Evolutionary conservation across 768 basidiomycete genomes (phyloP).

Genomic region (Psilocybe subaeruginosa): DNA sequence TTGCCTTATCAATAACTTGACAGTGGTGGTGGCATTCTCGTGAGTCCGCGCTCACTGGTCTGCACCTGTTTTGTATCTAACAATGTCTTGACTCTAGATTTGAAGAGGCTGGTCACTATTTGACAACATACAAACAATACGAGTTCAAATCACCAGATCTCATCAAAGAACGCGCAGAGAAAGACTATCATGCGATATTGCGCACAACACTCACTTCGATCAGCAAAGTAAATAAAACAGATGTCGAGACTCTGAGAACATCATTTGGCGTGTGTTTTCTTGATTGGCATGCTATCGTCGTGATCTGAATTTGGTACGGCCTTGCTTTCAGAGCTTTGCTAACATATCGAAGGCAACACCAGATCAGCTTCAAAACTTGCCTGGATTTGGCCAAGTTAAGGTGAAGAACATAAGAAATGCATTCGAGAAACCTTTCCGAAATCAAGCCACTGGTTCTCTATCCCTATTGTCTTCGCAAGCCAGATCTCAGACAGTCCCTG

Average conservation of each 20-base stretch:
- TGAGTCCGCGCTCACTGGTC: constrained; percentile 36
- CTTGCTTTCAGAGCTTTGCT: constrained; percentile 71
- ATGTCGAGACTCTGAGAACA: constrained; percentile 88
- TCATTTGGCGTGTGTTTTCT: constrained; percentile 80
- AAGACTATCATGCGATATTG: constrained; percentile 82
- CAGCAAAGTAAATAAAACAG: constrained; percentile 96
- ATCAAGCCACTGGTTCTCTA: constrained; percentile 56
- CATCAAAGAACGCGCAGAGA: constrained; percentile 94
- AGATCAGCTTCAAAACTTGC: constrained; percentile 79
- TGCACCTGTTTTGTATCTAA: not conserved
- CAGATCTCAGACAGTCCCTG: not conserved
- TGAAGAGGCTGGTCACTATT: constrained; percentile 92
- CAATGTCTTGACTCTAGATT: constrained; percentile 43
- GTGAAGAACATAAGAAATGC: constrained; percentile 90
- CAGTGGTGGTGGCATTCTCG: constrained; percentile 92
- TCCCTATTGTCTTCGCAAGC: constrained; percentile 17
- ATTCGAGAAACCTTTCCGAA: constrained; percentile 87
- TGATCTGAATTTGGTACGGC: not conserved
- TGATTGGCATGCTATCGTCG: not conserved
- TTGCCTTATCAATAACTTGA: constrained; percentile 91
- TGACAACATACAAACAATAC: constrained; percentile 89
- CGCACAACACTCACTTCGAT: constrained; percentile 86
- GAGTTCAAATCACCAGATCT: constrained; percentile 92
- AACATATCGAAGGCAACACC: constrained; percentile 74
- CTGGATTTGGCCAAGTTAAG: constrained; percentile 94